These are phyloP conservation scores for Cryptosporidium baileyi DNA, from an alignment of 169 alveolate species.

Conservation along the genomic window DNA sequence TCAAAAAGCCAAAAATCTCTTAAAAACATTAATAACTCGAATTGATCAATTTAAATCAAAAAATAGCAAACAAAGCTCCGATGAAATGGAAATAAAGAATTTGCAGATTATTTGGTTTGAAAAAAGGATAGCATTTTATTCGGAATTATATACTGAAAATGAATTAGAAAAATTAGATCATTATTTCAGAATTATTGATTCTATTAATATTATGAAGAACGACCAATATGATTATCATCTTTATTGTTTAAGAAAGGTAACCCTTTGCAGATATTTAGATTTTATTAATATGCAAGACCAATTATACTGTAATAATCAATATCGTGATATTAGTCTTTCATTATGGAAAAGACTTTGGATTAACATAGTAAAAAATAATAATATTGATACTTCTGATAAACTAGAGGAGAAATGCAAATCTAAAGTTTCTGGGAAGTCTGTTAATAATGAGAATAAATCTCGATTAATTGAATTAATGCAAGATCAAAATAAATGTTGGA, in stretches of 20 bases:
- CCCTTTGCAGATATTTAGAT: constrained; percentile 78
- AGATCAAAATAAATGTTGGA: background rate
- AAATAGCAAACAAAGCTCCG: background rate
- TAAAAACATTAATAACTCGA: background rate
- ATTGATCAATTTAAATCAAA: background rate
- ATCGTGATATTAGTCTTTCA: background rate
- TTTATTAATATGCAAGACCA: constrained; percentile 75
- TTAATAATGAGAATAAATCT: background rate
- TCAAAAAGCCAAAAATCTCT: background rate
- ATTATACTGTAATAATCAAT: constrained; percentile 19
- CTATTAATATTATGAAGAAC: constrained; percentile 83
- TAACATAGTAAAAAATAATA: background rate
- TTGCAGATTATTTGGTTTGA: constrained; percentile 51
- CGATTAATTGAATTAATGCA: background rate
- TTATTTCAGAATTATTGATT: constrained; percentile 82
- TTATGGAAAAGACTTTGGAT: constrained; percentile 40
- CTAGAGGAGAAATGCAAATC: background rate
- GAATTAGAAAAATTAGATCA: constrained; percentile 79
- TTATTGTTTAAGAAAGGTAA: constrained; percentile 85
- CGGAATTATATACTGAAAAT: constrained; percentile 20
- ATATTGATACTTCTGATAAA: background rate
- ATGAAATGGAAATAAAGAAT: background rate
- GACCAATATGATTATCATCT: constrained; percentile 90
- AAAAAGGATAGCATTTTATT: background rate
- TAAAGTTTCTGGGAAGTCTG: background rate